A percentile compares a stretch with the other conserved stretches of the same genome.
Evolutionary conservation across 148 eudicot species (phyloP).

Genomic region (Arbutus unedo): DNA sequence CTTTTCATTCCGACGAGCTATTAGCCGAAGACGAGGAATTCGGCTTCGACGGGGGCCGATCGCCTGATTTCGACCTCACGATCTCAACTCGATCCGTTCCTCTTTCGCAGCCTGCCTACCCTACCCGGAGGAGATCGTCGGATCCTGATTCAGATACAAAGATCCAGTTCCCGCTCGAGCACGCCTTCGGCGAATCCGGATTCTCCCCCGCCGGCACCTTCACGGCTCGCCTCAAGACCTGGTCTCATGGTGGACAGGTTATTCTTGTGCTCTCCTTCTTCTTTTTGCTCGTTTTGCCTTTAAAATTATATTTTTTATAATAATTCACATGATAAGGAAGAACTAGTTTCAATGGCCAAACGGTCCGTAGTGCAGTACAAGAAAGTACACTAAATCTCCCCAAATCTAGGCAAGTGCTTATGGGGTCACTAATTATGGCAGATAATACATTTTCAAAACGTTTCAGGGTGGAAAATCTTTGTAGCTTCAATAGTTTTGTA

Average conservation of each 20-base stretch:
- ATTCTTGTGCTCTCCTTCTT: not conserved
- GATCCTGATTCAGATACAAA: slow-evolving; percentile 76
- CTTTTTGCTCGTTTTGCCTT: not conserved
- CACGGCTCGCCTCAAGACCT: slow-evolving; percentile 81
- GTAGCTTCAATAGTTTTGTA: not conserved
- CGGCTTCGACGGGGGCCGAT: slow-evolving; percentile 49
- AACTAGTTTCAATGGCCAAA: no score
- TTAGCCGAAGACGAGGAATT: slow-evolving; percentile 69
- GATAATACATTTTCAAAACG: not conserved
- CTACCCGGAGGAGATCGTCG: slow-evolving; percentile 42
- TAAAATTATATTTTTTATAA: no score
- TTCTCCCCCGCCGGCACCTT: slow-evolving; percentile 76
- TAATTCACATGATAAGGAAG: no score
- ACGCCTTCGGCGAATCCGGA: slow-evolving; percentile 79
- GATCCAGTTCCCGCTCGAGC: slow-evolving; percentile 70
- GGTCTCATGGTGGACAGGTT: slow-evolving; percentile 87
- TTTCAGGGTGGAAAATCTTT: not conserved
- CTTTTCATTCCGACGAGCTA: slow-evolving; percentile 87
- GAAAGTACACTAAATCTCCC: no score
- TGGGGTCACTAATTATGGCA: not conserved
- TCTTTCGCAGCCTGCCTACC: slow-evolving; percentile 5
- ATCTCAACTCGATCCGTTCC: not conserved
- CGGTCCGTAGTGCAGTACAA: no score
- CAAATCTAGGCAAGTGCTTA: no score
- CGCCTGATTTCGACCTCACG: slow-evolving; percentile 26